Percentiles rank a stretch among this genome's conserved stretches.
These are phyloP conservation scores for Kalanchoe fedtschenkoi DNA, from an alignment of 164 flowering plant genomes.

Conservation along the genomic window DNA sequence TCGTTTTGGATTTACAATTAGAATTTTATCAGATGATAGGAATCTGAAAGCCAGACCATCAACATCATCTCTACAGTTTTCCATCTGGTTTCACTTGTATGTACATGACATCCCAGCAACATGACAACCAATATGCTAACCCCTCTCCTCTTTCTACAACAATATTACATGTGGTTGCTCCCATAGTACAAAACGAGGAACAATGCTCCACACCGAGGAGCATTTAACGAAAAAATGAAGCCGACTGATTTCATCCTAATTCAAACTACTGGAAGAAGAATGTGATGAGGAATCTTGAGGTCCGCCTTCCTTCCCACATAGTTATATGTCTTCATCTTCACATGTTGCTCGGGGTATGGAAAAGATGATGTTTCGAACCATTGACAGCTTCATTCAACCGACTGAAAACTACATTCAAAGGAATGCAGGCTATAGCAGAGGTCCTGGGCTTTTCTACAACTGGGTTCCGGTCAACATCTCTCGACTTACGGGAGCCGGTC, in stretches of 20 bases:
- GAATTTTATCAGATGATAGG: not conserved
- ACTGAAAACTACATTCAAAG: conserved; percentile 73
- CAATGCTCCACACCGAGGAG: conserved; percentile 6
- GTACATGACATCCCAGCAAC: conserved; percentile 20
- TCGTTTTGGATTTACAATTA: not conserved
- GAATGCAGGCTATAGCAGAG: conserved; percentile 58
- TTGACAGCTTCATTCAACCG: conserved; percentile 71
- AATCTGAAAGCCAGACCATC: conserved; percentile 10
- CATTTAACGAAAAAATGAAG: conserved; percentile 10
- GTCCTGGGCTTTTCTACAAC: conserved; percentile 32
- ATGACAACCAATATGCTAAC: not conserved
- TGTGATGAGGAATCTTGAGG: not conserved
- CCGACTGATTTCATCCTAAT: not conserved
- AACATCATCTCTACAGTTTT: conserved; percentile 26
- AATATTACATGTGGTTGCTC: conserved; percentile 9
- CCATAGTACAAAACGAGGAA: conserved; percentile 11
- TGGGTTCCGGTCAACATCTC: conserved; percentile 21
- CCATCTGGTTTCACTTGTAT: conserved; percentile 32
- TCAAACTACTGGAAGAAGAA: conserved; percentile 8
- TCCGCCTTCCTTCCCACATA: not conserved
- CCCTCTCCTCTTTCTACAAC: conserved; percentile 13
- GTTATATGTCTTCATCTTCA: conserved; percentile 8
- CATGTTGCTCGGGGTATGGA: conserved; percentile 8
- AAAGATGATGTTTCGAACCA: conserved; percentile 20
- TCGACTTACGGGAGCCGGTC: conserved; percentile 22